Percentiles rank a stretch among this genome's conserved stretches.
Evolutionary conservation across 1,139 yeast species (phyloP).

Genomic region (Protomyces inundatus): DNA sequence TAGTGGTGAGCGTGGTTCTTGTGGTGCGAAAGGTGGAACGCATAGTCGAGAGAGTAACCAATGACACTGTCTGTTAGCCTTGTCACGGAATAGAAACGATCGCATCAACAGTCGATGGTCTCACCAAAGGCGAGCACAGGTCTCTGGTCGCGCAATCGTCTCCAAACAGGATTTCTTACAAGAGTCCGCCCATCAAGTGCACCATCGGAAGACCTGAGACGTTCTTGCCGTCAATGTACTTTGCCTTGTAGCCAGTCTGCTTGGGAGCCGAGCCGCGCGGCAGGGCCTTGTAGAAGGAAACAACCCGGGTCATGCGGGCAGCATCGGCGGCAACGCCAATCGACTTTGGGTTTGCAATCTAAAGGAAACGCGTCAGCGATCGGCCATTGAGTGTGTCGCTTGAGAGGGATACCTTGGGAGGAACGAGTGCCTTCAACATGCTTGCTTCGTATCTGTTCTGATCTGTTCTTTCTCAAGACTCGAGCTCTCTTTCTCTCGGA

Average conservation of each 20-base stretch:
- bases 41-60: constrained; percentile 24
- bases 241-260: constrained; percentile 52
- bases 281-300: constrained; percentile 87
- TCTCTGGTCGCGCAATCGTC: neutral
- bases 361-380: neutral
- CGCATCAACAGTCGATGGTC: neutral
- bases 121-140: neutral
- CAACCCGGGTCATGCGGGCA: constrained; percentile 93
- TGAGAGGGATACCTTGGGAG: constrained; percentile 8
- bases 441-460: neutral
- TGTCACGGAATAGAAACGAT: neutral
- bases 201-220: constrained; percentile 65
- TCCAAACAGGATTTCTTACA: constrained; percentile 4
- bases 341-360: constrained; percentile 48
- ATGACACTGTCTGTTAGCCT: neutral
- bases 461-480: neutral
- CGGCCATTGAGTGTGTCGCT: neutral
- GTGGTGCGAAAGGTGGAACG: constrained; percentile 26
- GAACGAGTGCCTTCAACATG: constrained; percentile 24
- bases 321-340: constrained; percentile 94
- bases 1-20: constrained; percentile 25
- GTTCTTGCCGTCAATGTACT: constrained; percentile 61
- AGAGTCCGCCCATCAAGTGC: constrained; percentile 21
- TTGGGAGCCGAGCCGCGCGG: constrained; percentile 86
- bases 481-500: neutral